Evolutionary conservation across 208 protist species (phyloP), one percentile per base, ranked within the genome.

Genomic region (Herpetomonas tarakana): DNA sequence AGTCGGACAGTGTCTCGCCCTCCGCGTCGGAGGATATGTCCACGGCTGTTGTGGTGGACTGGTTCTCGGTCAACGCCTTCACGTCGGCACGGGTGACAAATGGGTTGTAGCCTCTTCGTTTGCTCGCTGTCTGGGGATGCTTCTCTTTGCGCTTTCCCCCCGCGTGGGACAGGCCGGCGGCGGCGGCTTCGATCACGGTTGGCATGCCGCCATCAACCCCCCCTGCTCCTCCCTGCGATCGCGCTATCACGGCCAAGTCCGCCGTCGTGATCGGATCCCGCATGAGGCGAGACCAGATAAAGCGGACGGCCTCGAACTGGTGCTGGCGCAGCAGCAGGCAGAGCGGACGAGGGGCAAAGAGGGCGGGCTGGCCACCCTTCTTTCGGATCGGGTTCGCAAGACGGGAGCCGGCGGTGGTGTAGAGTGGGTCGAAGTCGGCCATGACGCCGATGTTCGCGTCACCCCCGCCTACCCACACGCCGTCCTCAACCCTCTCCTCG

Each of bases 281-380:
- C 35, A 57, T 57, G 11, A 57, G 52, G 24, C 28, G 29, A 7
- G 14, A 25, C 52, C 52, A 57, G n/a, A 57, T 35, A 57, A 57
- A 57, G 27, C 52, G 52, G 7, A 57, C n/a, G n/a, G 22, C 52
- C 11, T 57, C 52, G n/a, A 18, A 57, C n/a, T 57, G 52, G 24
- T 57, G 52, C 27, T 19, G 21, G 12, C 7, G 14, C 52, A 57
- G n/a, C 22, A 35, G 27, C n/a, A 9, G 7, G 28, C 25, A n/a
- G 7, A 57, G 25, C 24, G 14, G 12, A n/a, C 6, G 11, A 28
- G 11, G 21, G 9, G 52, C 52, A 39, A 52, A 52, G 12, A 52
- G n/a, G 12, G 46, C 18, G 9, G 22, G 18, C 46, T 19, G 19
- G 7, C 21, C 18, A 6, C 21, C 7, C 21, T 7, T 18, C 11